Base-by-base conservation (phyloP, 805 yeast species). In the Allodekkera sacchari region DNA sequence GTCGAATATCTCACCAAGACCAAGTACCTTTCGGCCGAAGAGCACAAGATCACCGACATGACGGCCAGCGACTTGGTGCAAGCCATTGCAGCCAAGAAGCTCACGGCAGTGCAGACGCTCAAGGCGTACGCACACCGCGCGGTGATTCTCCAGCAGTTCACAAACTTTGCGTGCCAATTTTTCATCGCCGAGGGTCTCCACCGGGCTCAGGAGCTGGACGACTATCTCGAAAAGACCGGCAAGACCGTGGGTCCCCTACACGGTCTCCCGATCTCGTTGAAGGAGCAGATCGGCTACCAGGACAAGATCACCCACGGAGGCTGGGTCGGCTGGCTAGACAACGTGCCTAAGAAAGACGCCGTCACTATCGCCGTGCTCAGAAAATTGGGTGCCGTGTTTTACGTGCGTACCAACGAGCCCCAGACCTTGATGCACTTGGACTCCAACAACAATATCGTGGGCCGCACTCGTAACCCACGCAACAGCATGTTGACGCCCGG, bases 361-460 rank as follows among this genome's bases (percentile, higher is more conserved):
- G 55, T 56, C 20, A 65, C 74, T 9, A 53, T 66, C n/a, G 61
- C 68, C 38, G 59, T 67, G 13, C 51, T 74, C 44, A 60, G 55
- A 36, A 57, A 63, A 18, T 53, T 71, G 30, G 82, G 83, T 28
- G 81, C 80, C 21, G 71, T 77, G 14, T 68, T 74, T 41, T 77
- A 68, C 47, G 72, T 73, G 27, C 64, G 85, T 50, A 77, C 87
- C 7, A 68, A 74, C 35, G 73, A 77, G 51, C 85, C 85, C 4
- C 84, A 77, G 49, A 62, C 75, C 4, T 57, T 78, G 50, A 78
- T 78, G 85, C 83, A 77, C 43, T 56, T 74, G 47, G 80, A 75
- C 50, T 69, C 82, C 16, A 58, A 63, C 45, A 75, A 76, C 52
- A 71, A 72, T 55, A 63, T 77, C 45, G 65, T 61, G 27, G 83